Conservation (phyloP, 192 early-diverging fungal species). For the Chytriomyces sp. region DNA sequence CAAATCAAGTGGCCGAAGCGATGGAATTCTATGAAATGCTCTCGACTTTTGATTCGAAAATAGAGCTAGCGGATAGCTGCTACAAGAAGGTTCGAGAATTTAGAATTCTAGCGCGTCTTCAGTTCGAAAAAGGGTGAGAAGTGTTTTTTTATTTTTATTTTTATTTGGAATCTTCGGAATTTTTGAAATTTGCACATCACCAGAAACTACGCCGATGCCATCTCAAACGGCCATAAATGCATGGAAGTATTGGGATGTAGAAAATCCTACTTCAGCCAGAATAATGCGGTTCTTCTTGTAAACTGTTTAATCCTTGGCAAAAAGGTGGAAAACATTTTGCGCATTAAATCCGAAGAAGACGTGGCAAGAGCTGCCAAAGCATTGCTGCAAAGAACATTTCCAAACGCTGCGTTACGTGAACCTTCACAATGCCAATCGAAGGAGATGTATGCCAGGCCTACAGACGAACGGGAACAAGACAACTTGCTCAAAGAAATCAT, state of each 20-base stretch:
- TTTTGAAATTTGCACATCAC: too few relatives aligned
- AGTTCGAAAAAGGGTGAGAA: not conserved
- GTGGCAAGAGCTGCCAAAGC: not conserved
- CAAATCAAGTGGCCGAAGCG: slow-evolving; percentile 6
- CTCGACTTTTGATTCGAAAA: not conserved
- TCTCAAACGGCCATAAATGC: not conserved
- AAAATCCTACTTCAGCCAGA: not conserved
- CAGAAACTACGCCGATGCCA: slow-evolving; percentile 4
- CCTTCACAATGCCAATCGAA: not conserved
- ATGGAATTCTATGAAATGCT: slow-evolving; percentile 16
- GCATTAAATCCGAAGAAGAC: not conserved
- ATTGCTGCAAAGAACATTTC: not conserved
- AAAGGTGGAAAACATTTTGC: not conserved
- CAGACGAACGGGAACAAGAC: slow-evolving; percentile 9
- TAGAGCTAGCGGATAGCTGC: slow-evolving; percentile 1
- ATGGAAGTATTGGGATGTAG: slow-evolving; percentile 4
- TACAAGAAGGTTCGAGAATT: slow-evolving; percentile 8
- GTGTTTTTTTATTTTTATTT: too few relatives aligned
- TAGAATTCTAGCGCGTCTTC: not conserved
- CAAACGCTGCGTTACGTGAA: not conserved
- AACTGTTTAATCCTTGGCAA: not conserved
- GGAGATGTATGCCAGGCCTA: not conserved
- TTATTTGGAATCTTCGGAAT: too few relatives aligned
- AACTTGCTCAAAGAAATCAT: slow-evolving; percentile 20
- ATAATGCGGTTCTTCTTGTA: not conserved